Evolutionary conservation across 75 land plant species (phyloP), one percentile per base, ranked within the genome.

Genomic region (Selaginella moellendorffii): DNA sequence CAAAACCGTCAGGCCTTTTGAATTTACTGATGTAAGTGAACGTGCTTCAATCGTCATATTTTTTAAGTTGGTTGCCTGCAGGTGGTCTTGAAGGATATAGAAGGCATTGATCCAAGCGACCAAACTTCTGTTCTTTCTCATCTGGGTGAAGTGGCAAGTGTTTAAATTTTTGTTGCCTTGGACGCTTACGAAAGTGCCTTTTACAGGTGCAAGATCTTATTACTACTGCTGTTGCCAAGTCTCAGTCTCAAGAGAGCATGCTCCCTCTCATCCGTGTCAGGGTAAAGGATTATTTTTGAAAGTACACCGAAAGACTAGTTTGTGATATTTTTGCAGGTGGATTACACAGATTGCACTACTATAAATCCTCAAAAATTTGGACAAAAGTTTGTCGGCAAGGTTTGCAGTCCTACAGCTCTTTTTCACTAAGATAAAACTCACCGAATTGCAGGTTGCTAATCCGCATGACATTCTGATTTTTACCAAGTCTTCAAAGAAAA

Each of bases 311-410:
- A n/a, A n/a, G n/a, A n/a, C n/a, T n/a, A n/a, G n/a, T n/a, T n/a
- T n/a, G n/a, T n/a, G n/a, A n/a, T n/a, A n/a, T n/a, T n/a, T n/a
- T 36, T 36, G 5, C 69, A 92, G 98, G 98, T 93, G 26, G 98
- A 93, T 65, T 93, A 93, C 72, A 89, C 98, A 58, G 96, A 95
- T 30, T 89, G 85, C 68, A 79, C 85, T 79, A 93, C 98, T 61
- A 89, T 93, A 72, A 93, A 93, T 77, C 98, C 98, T 71, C 98
- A 93, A 76, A 84, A 95, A 26, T 93, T 93, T 80, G 98, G 98
- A 64, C 98, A 93, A 60, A 93, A 93, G 54, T 93, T 83, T 76
- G 98, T 93, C 8, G 98, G 98, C n/a, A 93, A 93, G 98, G 98
- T 93, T 70, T 30, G 10, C 10, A 12, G 0, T 22, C 1, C 18